These are phyloP conservation scores for Castanopsis chinensis DNA, from an alignment of 306 rosid genomes.

Conservation along the genomic window DNA sequence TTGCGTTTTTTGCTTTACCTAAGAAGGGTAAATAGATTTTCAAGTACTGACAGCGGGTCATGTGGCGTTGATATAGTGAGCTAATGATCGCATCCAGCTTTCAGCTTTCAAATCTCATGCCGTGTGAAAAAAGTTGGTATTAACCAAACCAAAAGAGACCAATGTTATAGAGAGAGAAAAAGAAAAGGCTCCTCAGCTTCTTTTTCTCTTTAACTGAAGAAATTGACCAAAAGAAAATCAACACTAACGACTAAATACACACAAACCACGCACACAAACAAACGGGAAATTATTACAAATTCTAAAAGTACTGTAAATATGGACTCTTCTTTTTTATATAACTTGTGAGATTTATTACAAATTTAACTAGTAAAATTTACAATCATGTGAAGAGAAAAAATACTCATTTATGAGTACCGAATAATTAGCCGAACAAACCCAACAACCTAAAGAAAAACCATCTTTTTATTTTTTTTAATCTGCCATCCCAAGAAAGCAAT, in stretches of 20 bases:
- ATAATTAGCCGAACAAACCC: too few relatives aligned
- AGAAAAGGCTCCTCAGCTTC: not conserved
- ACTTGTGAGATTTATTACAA: too few relatives aligned
- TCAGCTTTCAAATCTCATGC: constrained; percentile 1
- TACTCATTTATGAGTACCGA: too few relatives aligned
- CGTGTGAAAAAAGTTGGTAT: constrained; percentile 7
- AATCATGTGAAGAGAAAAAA: fast-evolving
- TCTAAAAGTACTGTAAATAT: too few relatives aligned
- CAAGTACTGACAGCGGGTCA: constrained; percentile 1
- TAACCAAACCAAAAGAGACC: not conserved
- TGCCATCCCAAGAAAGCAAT: too few relatives aligned
- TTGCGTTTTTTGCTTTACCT: too few relatives aligned
- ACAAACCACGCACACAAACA: not conserved
- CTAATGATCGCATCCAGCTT: constrained; percentile 22
- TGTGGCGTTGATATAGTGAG: constrained; percentile 12
- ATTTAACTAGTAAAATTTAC: too few relatives aligned
- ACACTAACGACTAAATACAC: not conserved
- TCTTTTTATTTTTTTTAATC: too few relatives aligned
- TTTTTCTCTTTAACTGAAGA: not conserved
- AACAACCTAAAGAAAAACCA: too few relatives aligned
- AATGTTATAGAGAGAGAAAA: not conserved
- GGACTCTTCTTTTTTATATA: too few relatives aligned
- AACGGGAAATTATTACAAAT: not conserved
- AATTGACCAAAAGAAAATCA: constrained; percentile 2
- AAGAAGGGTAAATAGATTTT: too few relatives aligned